phyloP scores from a whole-genome alignment of 805 yeast genomes.

The Starmerella asiatica region DNA sequence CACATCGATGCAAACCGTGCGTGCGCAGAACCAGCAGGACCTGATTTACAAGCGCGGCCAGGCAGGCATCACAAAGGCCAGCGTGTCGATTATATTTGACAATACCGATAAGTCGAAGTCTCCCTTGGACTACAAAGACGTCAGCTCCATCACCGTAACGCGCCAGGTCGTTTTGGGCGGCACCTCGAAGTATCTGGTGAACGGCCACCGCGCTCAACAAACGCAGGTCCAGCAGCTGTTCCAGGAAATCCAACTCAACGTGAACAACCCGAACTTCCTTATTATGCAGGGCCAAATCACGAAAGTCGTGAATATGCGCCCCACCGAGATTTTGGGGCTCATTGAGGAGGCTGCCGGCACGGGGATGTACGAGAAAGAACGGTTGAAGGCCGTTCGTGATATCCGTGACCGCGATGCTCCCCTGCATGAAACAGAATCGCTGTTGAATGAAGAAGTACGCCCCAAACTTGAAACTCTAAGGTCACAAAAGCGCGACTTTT shows the following conservation, averaged over 20 bases:
- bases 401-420: constrained; percentile 85
- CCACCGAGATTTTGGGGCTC: constrained; percentile 72
- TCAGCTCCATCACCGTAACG: constrained; percentile 61
- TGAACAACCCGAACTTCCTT: constrained; percentile 90
- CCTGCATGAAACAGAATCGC: constrained; percentile 56
- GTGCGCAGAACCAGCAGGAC: constrained; percentile 89
- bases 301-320: constrained; percentile 91
- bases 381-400: constrained; percentile 81
- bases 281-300: constrained; percentile 99
- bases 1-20: constrained; percentile 82
- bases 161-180: constrained; percentile 87
- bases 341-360: constrained; percentile 99
- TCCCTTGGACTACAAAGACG: constrained; percentile 79
- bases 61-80: constrained; percentile 94
- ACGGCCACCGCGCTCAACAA: constrained; percentile 94
- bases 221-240: constrained; percentile 79
- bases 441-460: constrained; percentile 76
- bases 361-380: constrained; percentile 82
- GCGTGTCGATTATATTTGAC: constrained; percentile 91
- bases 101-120: constrained; percentile 61
- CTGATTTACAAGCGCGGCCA: constrained; percentile 94
- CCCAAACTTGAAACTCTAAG: constrained; percentile 77
- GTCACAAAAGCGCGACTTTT: constrained; percentile 63
- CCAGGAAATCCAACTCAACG: constrained; percentile 88
- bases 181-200: constrained; percentile 77